Evolutionary conservation across 768 basidiomycete species (phyloP), one percentile per base, ranked within the genome.

Genomic region (Termitomyces sp.): DNA sequence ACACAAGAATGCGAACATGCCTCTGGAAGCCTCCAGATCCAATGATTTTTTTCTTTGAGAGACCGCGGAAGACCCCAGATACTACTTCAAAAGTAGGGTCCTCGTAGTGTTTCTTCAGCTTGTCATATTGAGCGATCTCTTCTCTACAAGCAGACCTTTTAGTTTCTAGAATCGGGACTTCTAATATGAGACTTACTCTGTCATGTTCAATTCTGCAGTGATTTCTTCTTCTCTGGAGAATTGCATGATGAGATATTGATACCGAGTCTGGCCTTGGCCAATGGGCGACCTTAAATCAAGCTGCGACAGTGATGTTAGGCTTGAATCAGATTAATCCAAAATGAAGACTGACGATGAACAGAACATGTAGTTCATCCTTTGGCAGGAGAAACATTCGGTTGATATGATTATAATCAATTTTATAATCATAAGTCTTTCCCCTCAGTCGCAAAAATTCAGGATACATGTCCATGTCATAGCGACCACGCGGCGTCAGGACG

Each of bases 391-490:
- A 99, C 9, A 98, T 74, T 57, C 84, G 81, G 24, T 90, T 86
- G 63, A 99, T 92, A 61, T 88, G 90, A 37, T 83, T 80, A 72
- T 95, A 97, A 24, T 92, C 79, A 57, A 99, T 92, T 74, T 98
- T 94, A 81, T 99, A 99, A 72, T 99, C 97, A 73, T 98, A 98
- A 1, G 95, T 98, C 74, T 98, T 97, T 53, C 97, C 97, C n/a
- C 94, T 88, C 32, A 98, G 75, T 43, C 97, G 87, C 67, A 99
- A 71, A 76, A 94, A 98, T 53, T 92, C 91, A 26, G 86, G 86
- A 79, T 92, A 98, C 90, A 99, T 94, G 74, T 98, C 97, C 74
- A 99, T 88, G 65, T 98, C 95, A 71, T 95, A 97, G 55, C 94
- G 87, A 53, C 96, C 95, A 79, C 96, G 87, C 59, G 97, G 97